phyloP scores from a whole-genome alignment of 176 grass and related monocot species.

The Hsuehochloa calcarea region DNA sequence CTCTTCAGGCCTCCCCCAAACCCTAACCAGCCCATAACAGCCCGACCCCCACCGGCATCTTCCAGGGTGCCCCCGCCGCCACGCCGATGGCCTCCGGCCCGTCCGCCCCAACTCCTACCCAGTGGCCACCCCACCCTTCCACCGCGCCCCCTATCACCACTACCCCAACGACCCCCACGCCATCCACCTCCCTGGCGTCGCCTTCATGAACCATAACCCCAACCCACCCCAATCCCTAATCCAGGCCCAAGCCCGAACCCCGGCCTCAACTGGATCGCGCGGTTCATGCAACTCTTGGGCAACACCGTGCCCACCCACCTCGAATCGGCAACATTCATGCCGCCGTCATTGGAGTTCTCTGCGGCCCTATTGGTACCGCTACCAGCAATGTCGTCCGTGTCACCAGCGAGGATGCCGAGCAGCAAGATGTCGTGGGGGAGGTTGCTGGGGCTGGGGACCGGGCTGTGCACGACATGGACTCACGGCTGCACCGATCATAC shows the following conservation, averaged over 20 bases:
- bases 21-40: conserved; percentile 39
- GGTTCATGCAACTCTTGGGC: conserved; percentile 82
- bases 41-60: conserved; percentile 29
- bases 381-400: conserved; percentile 42
- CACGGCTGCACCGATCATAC: neutral
- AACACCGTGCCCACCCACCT: conserved; percentile 46
- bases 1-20: conserved; percentile 56
- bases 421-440: conserved; percentile 80
- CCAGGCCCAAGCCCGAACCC: conserved; percentile 13
- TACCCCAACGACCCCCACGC: conserved; percentile 41
- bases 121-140: conserved; percentile 50
- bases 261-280: conserved; percentile 48
- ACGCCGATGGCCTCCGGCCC: conserved; percentile 3
- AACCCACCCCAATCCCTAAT: conserved; percentile 31
- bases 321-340: conserved; percentile 59
- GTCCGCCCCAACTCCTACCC: conserved; percentile 58
- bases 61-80: conserved; percentile 27
- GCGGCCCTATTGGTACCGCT: neutral
- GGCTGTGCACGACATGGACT: neutral
- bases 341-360: conserved; percentile 42
- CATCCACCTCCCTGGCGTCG: conserved; percentile 34
- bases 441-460: conserved; percentile 56
- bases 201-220: conserved; percentile 41
- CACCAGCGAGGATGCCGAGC: conserved; percentile 67
- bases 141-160: conserved; percentile 48